Evolutionary conservation across 331 rosid genomes (phyloP).

Genomic region (Cydonia oblonga): DNA sequence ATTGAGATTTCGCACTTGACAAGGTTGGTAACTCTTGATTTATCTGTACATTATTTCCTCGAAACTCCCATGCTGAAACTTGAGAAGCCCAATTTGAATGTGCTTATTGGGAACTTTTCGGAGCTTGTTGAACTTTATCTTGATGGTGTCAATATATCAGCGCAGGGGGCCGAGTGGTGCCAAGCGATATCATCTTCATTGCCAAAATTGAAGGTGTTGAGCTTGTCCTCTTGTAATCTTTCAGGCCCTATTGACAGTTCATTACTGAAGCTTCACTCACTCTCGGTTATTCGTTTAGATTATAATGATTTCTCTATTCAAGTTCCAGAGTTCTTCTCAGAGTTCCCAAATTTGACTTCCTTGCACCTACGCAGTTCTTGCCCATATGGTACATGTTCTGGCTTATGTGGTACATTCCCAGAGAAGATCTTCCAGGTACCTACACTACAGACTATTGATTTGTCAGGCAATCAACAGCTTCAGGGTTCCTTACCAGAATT

Average conservation of each 20-base stretch:
- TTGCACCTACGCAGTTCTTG: not conserved
- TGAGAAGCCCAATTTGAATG: constrained; percentile 18
- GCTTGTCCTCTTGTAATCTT: constrained; percentile 17
- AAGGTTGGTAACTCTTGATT: too few relatives aligned
- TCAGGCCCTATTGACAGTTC: constrained; percentile 30
- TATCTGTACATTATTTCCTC: too few relatives aligned
- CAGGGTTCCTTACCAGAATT: constrained; percentile 22
- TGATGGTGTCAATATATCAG: constrained; percentile 30
- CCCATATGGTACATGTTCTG: not conserved
- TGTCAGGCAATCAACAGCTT: not conserved
- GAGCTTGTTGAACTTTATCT: constrained; percentile 23
- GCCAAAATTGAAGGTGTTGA: constrained; percentile 17
- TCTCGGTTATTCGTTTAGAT: constrained; percentile 19
- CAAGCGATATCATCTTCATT: constrained; percentile 14
- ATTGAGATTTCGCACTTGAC: too few relatives aligned
- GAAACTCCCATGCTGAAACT: constrained; percentile 21
- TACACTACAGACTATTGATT: too few relatives aligned
- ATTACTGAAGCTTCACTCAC: constrained; percentile 3
- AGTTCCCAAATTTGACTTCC: constrained; percentile 19
- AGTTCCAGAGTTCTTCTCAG: constrained; percentile 27
- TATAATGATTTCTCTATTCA: constrained; percentile 6
- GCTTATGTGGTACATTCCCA: constrained; percentile 21
- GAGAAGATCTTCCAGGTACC: too few relatives aligned
- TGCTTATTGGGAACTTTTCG: constrained; percentile 14
- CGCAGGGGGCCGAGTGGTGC: constrained; percentile 27